These are phyloP conservation scores for Myxozyma monticola DNA, from an alignment of 805 yeast genomes.

Conservation along the genomic window DNA sequence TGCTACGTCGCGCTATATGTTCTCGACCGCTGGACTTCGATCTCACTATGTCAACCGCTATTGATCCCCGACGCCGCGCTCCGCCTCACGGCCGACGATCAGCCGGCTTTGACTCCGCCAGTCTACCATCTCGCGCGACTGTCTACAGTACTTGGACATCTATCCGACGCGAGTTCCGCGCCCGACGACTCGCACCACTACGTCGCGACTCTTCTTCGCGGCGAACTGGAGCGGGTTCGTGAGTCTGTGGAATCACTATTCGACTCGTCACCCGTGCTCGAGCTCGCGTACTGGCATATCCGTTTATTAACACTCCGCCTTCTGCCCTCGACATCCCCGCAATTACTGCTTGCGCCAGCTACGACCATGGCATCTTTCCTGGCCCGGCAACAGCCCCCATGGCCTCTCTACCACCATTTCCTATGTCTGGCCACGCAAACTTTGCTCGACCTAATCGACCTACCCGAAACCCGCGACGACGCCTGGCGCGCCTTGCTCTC, in stretches of 20 bases:
- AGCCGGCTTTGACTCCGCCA: conserved; percentile 9
- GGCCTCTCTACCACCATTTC: conserved; percentile 29
- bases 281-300: conserved; percentile 30
- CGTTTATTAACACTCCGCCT: conserved; percentile 25
- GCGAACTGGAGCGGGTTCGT: conserved; percentile 33
- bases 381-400: conserved; percentile 1
- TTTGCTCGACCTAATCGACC: conserved; percentile 26
- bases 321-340: conserved; percentile 24
- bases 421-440: conserved; percentile 29
- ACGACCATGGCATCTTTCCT: conserved; percentile 20
- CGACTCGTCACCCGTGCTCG: conserved; percentile 27
- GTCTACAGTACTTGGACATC: conserved; percentile 32
- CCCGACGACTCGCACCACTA: conserved; percentile 8
- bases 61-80: conserved; percentile 33
- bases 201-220: conserved; percentile 19
- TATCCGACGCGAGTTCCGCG: conserved; percentile 19
- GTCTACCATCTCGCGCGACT: conserved; percentile 29
- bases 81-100: conserved; percentile 28
- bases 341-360: conserved; percentile 29
- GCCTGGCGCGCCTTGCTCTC: conserved; percentile 26
- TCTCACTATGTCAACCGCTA: conserved; percentile 31
- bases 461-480: conserved; percentile 28
- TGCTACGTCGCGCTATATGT: conserved; percentile 34
- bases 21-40: conserved; percentile 37
- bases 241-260: conserved; percentile 32